phyloP scores from a whole-genome alignment of 805 yeast species.

The Starmera caribaea region DNA sequence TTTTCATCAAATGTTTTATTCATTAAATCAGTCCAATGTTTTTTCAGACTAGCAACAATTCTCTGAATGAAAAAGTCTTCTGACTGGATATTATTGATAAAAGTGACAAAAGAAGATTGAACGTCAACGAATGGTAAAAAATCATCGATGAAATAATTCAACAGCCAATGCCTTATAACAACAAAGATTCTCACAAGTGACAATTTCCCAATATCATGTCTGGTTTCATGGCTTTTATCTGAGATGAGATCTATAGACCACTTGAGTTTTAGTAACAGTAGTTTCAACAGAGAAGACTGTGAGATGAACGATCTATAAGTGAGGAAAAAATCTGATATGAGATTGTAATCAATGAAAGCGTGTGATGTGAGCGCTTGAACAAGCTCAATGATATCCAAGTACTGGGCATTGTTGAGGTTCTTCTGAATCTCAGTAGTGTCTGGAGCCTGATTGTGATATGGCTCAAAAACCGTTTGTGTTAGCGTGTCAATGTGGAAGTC shows the following conservation, averaged over 20 bases:
- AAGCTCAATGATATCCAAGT: constrained; percentile 11
- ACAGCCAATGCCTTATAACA: constrained; percentile 78
- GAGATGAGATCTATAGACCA: constrained; percentile 51
- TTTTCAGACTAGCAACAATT: constrained; percentile 35
- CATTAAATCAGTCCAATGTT: constrained; percentile 35
- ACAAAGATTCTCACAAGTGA: constrained; percentile 78
- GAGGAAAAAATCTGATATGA: constrained; percentile 78
- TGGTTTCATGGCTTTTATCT: constrained; percentile 17
- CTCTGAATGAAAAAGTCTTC: constrained; percentile 21
- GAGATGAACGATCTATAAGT: constrained; percentile 67
- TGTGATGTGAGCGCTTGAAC: constrained; percentile 14
- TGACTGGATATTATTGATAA: constrained; percentile 14
- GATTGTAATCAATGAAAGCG: constrained; percentile 51
- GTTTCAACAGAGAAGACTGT: constrained; percentile 45
- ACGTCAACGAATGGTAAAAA: constrained; percentile 47
- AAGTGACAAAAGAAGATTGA: constrained; percentile 34
- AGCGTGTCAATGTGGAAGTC: constrained; percentile 8
- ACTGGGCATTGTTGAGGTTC: neutral
- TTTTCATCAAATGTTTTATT: constrained; percentile 20
- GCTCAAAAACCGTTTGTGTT: constrained; percentile 6
- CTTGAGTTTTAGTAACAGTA: constrained; percentile 53
- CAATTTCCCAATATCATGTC: constrained; percentile 45
- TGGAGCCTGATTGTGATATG: neutral
- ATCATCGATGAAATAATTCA: constrained; percentile 82
- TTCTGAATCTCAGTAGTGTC: no score